These are phyloP conservation scores for Aspergillus sclerotialis DNA, from an alignment of 2,329 filamentous ascomycete genomes.

Conservation along the genomic window DNA sequence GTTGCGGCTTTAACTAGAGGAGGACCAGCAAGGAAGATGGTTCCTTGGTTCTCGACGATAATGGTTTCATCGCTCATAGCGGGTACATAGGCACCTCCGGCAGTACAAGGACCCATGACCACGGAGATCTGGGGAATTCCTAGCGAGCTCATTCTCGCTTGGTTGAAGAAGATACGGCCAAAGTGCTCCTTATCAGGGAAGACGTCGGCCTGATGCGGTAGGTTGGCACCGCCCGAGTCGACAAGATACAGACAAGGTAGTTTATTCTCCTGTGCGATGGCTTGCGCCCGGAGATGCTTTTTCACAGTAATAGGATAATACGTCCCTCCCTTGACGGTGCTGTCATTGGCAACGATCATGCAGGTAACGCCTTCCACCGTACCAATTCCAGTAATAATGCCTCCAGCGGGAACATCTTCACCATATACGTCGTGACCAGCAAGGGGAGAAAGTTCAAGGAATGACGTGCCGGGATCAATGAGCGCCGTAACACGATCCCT, in stretches of 20 bases:
- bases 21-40: constrained; percentile 92
- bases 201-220: constrained; percentile 90
- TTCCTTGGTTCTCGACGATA: constrained; percentile 91
- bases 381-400: constrained; percentile 88
- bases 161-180: constrained; percentile 96
- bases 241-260: constrained; percentile 88
- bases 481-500: constrained; percentile 81
- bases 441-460: constrained; percentile 88
- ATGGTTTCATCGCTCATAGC: constrained; percentile 98
- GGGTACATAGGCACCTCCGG: constrained; percentile 90
- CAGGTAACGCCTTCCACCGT: constrained; percentile 85
- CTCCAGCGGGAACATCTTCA: constrained; percentile 80
- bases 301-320: constrained; percentile 98
- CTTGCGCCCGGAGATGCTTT: constrained; percentile 90
- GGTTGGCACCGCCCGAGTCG: constrained; percentile 89
- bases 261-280: constrained; percentile 80
- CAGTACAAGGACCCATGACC: constrained; percentile 96
- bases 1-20: constrained; percentile 94
- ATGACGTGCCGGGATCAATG: constrained; percentile 81
- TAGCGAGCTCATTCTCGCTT: constrained; percentile 81
- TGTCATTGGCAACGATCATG: constrained; percentile 91
- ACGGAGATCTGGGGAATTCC: constrained; percentile 91
- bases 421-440: constrained; percentile 83
- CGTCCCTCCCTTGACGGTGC: constrained; percentile 92
- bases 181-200: constrained; percentile 95